Evolutionary conservation across 129 eudicot species (phyloP).

Genomic region (Arctium minus): DNA sequence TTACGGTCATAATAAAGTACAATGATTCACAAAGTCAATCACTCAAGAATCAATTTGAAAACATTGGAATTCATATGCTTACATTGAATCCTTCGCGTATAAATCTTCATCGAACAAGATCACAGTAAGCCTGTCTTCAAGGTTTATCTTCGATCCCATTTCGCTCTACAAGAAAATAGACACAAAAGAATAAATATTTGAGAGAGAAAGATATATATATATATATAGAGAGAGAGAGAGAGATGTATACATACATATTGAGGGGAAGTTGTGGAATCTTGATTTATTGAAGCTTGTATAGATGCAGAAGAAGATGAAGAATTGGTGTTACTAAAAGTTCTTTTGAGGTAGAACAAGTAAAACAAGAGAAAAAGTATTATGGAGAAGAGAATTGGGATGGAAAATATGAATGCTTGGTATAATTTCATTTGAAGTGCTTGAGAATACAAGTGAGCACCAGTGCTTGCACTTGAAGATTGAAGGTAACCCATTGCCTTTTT

Average conservation of each 20-base stretch:
- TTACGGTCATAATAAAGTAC: neutral
- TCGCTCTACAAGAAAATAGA: conserved; percentile 24
- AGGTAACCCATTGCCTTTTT: conserved; percentile 42
- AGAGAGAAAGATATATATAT: too few species aligned
- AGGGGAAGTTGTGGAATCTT: conserved; percentile 22
- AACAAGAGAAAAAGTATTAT: conserved; percentile 61
- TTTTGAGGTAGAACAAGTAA: conserved; percentile 65
- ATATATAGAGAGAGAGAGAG: conserved; percentile 4
- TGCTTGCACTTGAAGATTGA: conserved; percentile 35
- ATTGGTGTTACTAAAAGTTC: conserved; percentile 28
- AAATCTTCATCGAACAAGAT: conserved; percentile 49
- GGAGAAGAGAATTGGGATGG: conserved; percentile 70
- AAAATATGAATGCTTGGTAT: conserved; percentile 69
- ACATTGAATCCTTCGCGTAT: conserved; percentile 44
- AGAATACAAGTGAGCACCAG: conserved; percentile 49
- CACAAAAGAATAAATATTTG: neutral
- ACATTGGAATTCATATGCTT: conserved; percentile 18
- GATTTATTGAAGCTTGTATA: conserved; percentile 28
- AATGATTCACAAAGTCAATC: neutral
- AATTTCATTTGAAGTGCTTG: conserved; percentile 55
- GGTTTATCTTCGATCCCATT: conserved; percentile 40
- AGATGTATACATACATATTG: conserved; percentile 25
- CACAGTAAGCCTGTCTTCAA: conserved; percentile 48
- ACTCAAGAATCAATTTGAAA: neutral
- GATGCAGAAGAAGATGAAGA: conserved; percentile 19